Percentiles rank a stretch among this genome's conserved stretches.
These are phyloP conservation scores for Cyclotella sp. DNA, from an alignment of 108 stramenopile species.

Conservation along the genomic window DNA sequence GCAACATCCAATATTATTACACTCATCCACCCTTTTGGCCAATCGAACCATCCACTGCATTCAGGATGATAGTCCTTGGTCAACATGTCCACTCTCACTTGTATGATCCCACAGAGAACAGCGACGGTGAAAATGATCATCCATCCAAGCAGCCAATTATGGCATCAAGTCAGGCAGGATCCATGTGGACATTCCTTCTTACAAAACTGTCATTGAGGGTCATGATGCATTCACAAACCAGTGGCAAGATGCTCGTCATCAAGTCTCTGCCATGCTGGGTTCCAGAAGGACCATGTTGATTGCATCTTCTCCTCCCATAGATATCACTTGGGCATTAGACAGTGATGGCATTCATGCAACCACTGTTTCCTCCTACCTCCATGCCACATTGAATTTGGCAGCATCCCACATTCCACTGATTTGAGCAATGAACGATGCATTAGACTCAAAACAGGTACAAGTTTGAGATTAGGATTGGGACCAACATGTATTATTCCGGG, in stretches of 20 bases:
- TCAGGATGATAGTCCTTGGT: slow-evolving; percentile 40
- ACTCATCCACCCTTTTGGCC: no score
- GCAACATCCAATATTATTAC: no score
- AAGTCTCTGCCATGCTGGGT: slow-evolving; percentile 22
- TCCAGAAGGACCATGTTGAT: slow-evolving; percentile 27
- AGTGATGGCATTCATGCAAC: neutral
- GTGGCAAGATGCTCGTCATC: slow-evolving; percentile 13
- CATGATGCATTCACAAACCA: neutral
- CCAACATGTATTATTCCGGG: neutral
- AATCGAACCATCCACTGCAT: no score
- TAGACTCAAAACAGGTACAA: slow-evolving; percentile 17
- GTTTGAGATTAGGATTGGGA: slow-evolving; percentile 37
- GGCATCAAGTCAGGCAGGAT: no score
- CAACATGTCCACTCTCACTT: slow-evolving; percentile 15
- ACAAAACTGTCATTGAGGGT: neutral
- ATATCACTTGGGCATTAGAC: neutral
- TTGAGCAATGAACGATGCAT: slow-evolving; percentile 2
- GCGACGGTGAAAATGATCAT: neutral
- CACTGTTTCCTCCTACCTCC: slow-evolving; percentile 1
- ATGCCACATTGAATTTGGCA: slow-evolving; percentile 16
- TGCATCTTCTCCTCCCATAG: neutral
- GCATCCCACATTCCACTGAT: slow-evolving; percentile 17
- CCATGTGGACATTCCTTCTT: neutral
- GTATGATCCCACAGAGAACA: neutral
- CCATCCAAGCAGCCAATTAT: no score